A percentile compares a stretch with the other conserved stretches of the same genome.
These are phyloP conservation scores for Annulohypoxylon truncatum DNA, from an alignment of 2,329 filamentous ascomycete species.

Conservation along the genomic window DNA sequence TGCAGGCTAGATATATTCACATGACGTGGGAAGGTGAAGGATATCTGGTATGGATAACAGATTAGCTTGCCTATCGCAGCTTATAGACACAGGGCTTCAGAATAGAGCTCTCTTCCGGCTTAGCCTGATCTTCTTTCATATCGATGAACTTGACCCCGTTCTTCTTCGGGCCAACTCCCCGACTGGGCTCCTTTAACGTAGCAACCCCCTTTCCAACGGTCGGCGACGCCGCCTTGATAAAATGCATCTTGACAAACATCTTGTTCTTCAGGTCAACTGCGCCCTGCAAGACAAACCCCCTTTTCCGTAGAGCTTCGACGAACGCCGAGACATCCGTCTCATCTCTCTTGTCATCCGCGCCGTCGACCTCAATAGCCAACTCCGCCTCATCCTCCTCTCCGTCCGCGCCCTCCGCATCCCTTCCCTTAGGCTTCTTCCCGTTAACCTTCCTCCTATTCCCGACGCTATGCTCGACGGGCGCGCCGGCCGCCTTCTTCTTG, in stretches of 20 bases:
- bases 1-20: slow-evolving; percentile 12
- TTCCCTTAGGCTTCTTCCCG: slow-evolving; percentile 57
- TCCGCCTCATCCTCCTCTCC: slow-evolving; percentile 65
- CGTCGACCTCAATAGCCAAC: slow-evolving; percentile 78
- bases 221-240: slow-evolving; percentile 84
- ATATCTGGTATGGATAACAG: slow-evolving; percentile 11
- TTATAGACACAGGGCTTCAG: slow-evolving; percentile 98
- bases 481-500: slow-evolving; percentile 57
- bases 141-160: slow-evolving; percentile 69
- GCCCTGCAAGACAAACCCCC: slow-evolving; percentile 86
- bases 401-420: slow-evolving; percentile 58
- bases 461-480: slow-evolving; percentile 74
- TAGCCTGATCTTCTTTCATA: slow-evolving; percentile 67
- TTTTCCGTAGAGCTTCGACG: slow-evolving; percentile 80
- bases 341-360: slow-evolving; percentile 68
- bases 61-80: slow-evolving; percentile 68
- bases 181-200: slow-evolving; percentile 41
- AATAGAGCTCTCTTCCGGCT: slow-evolving; percentile 72
- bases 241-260: slow-evolving; percentile 99
- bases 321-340: slow-evolving; percentile 92
- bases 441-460: slow-evolving; percentile 71
- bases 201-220: slow-evolving; percentile 78
- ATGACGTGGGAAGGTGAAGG: slow-evolving; percentile 8
- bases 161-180: slow-evolving; percentile 47
- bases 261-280: slow-evolving; percentile 87